Percentiles rank a stretch among this genome's conserved stretches.
Evolutionary conservation across 345 rosid species (phyloP).

Genomic region (Eutrema yunnanense): DNA sequence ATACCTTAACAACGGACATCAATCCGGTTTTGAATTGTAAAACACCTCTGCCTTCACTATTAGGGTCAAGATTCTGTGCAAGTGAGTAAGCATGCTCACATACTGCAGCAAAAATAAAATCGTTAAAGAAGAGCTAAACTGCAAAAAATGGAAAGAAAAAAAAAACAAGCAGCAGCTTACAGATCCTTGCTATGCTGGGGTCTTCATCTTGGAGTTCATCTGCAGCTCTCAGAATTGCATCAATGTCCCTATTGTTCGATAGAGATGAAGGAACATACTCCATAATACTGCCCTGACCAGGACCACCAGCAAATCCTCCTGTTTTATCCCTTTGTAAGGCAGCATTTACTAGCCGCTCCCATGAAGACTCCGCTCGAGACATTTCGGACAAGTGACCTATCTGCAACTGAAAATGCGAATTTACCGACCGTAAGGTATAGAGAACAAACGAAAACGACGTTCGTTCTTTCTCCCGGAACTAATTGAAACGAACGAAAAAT

Average conservation of each 20-base stretch:
- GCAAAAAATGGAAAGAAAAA: background rate
- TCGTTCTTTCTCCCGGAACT: background rate
- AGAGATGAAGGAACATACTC: constrained; percentile 87
- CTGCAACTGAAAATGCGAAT: background rate
- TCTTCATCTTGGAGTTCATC: constrained; percentile 96
- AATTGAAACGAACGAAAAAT: background rate
- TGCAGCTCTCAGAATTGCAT: constrained; percentile 84
- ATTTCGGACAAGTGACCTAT: constrained; percentile 33
- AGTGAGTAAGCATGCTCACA: constrained; percentile 96
- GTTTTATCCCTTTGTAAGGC: constrained; percentile 66
- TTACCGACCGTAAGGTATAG: background rate
- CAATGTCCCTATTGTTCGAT: constrained; percentile 72
- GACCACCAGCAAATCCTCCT: constrained; percentile 44
- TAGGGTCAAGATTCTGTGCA: constrained; percentile 94
- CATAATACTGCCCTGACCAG: constrained; percentile 62
- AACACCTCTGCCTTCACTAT: constrained; percentile 98
- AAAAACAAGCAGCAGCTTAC: constrained; percentile 37
- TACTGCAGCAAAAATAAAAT: constrained; percentile 42
- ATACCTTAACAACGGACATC: constrained; percentile 93
- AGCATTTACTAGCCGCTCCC: constrained; percentile 91
- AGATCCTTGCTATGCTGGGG: constrained; percentile 73
- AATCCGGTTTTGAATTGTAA: constrained; percentile 95
- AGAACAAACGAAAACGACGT: background rate
- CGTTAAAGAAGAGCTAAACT: background rate
- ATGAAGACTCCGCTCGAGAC: constrained; percentile 71